Conservation (phyloP, 2,329 filamentous ascomycete species). For the Aspergillus fumigatus region DNA sequence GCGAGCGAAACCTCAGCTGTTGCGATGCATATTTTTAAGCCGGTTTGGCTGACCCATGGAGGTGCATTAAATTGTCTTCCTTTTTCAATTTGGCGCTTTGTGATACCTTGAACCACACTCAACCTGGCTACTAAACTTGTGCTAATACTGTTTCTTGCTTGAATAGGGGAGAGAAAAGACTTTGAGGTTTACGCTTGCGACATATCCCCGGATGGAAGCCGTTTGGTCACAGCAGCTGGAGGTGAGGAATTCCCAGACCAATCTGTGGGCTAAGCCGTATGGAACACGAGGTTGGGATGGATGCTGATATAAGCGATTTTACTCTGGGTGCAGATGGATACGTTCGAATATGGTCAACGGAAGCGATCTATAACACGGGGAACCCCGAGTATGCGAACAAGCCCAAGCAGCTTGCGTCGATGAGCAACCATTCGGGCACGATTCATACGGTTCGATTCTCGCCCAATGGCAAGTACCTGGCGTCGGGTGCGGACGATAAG, state of each 20-base stretch:
- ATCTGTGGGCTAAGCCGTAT: not conserved
- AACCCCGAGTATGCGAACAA: constrained; percentile 65
- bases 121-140: constrained; percentile 6
- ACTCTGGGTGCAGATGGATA: constrained; percentile 65
- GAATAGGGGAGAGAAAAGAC: constrained; percentile 85
- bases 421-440: constrained; percentile 97
- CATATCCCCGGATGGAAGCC: constrained; percentile 87
- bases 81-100: not conserved
- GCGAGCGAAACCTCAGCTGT: constrained; percentile 5
- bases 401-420: constrained; percentile 91
- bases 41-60: constrained; percentile 91
- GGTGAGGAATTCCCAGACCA: constrained; percentile 49
- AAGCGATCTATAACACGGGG: constrained; percentile 79
- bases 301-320: not conserved
- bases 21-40: constrained; percentile 83
- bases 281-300: constrained; percentile 7
- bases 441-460: constrained; percentile 98
- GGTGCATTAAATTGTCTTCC: constrained; percentile 45
- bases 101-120: not conserved
- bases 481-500: constrained; percentile 96
- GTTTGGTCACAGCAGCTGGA: constrained; percentile 90
- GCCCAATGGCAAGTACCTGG: constrained; percentile 88
- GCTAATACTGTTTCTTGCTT: constrained; percentile 10
- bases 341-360: constrained; percentile 95
- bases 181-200: constrained; percentile 99